Conservation (phyloP, 768 basidiomycete species). For the Boletus pseudo-olivaceus region DNA sequence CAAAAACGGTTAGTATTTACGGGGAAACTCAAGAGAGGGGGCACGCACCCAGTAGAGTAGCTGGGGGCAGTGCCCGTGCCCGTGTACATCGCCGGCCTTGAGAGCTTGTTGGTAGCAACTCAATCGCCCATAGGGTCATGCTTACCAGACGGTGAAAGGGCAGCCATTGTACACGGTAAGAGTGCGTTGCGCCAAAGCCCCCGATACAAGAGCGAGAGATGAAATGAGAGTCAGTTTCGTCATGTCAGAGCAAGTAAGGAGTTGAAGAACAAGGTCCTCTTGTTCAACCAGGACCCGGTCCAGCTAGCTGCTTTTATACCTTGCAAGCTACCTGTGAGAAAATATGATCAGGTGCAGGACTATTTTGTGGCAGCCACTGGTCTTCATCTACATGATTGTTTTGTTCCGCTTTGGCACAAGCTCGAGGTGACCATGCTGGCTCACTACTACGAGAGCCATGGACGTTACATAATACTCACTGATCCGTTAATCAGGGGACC, state of each 20-base stretch:
- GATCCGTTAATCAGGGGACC: too few relatives aligned
- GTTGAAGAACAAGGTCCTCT: neutral
- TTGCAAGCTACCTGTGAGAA: neutral
- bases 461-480: too few relatives aligned
- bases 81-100: conserved; percentile 59
- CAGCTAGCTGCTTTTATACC: conserved; percentile 16
- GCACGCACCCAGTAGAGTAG: conserved; percentile 43
- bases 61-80: conserved; percentile 48
- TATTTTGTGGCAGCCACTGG: neutral
- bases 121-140: neutral
- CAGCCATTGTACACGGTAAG: conserved; percentile 62
- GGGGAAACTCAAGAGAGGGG: neutral
- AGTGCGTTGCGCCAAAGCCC: conserved; percentile 46
- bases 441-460: too few relatives aligned
- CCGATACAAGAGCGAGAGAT: conserved; percentile 30
- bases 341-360: neutral
- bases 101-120: neutral
- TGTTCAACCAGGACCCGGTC: neutral
- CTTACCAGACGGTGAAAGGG: conserved; percentile 66
- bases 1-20: neutral
- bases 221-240: conserved; percentile 27
- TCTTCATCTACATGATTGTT: too few relatives aligned
- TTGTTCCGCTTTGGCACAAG: too few relatives aligned
- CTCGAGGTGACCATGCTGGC: too few relatives aligned
- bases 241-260: neutral